Conservation (phyloP, 305 asterid species). For the Fraxinus baroniana region DNA sequence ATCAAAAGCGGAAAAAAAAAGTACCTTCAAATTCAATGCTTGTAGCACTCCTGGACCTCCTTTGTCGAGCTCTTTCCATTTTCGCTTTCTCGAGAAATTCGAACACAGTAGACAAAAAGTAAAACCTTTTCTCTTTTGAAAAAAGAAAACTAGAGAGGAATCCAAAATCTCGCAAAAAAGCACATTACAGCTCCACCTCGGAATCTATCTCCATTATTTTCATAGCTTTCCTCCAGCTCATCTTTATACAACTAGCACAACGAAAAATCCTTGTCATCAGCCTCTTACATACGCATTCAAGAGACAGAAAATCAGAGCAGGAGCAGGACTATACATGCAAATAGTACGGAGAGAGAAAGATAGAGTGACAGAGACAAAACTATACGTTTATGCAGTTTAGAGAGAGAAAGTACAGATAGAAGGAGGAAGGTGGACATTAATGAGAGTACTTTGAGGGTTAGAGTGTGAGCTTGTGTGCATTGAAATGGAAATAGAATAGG, state of each 20-base stretch:
- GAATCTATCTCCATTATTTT: constrained; percentile 35
- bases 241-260: constrained; percentile 25
- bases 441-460: constrained; percentile 29
- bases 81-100: constrained; percentile 23
- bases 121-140: constrained; percentile 26
- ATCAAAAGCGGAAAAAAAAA: not conserved
- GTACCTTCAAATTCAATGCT: constrained; percentile 55
- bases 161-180: constrained; percentile 51
- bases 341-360: not conserved
- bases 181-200: constrained; percentile 55
- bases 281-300: constrained; percentile 9
- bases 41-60: constrained; percentile 53
- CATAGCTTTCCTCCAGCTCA: constrained; percentile 38
- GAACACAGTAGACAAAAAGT: constrained; percentile 18
- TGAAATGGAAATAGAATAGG: constrained; percentile 31
- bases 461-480: constrained; percentile 30
- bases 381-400: constrained; percentile 17
- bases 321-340: constrained; percentile 10
- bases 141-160: constrained; percentile 10
- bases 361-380: not conserved
- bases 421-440: constrained; percentile 43
- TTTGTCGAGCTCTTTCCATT: constrained; percentile 49
- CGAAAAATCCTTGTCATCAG: constrained; percentile 17
- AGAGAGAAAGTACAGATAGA: constrained; percentile 41
- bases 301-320: constrained; percentile 26